phyloP scores from a whole-genome alignment of 2,329 filamentous ascomycete genomes.

The Neonectria faginata region DNA sequence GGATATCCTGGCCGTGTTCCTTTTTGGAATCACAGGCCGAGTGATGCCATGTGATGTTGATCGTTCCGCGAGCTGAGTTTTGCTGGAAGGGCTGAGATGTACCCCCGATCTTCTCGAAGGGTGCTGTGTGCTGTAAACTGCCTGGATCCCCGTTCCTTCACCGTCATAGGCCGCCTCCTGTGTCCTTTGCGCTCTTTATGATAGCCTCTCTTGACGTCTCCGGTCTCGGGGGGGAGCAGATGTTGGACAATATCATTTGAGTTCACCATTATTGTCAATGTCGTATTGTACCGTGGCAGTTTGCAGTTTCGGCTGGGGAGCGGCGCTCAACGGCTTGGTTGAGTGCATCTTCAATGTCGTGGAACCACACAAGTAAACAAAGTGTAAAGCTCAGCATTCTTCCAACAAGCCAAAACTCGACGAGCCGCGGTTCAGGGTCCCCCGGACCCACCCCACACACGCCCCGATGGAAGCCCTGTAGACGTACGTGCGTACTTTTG shows the following conservation, averaged over 20 bases:
- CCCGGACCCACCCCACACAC: slow-evolving; percentile 18
- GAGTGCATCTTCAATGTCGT: background rate
- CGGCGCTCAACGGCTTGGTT: background rate
- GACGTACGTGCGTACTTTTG: slow-evolving; percentile 8
- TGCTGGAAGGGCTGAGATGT: slow-evolving; percentile 3
- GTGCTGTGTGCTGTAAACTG: background rate
- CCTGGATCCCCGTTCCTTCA: background rate
- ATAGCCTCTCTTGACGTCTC: background rate
- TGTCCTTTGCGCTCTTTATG: background rate
- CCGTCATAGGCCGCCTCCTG: background rate
- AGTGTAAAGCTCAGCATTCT: background rate
- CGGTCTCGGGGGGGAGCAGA: background rate
- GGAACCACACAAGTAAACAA: background rate
- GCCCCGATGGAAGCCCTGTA: background rate
- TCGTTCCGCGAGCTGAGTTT: background rate
- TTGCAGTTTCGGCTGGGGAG: background rate
- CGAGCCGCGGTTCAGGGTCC: slow-evolving; percentile 19
- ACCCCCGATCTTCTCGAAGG: background rate
- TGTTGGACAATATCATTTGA: no score
- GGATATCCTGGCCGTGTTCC: background rate
- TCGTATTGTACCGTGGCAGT: background rate
- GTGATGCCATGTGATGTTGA: background rate
- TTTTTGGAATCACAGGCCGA: background rate
- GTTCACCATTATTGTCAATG: background rate
- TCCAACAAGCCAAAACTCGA: background rate